Evolutionary conservation across 257 asterid species (phyloP).

Genomic region (Verbena officinalis): DNA sequence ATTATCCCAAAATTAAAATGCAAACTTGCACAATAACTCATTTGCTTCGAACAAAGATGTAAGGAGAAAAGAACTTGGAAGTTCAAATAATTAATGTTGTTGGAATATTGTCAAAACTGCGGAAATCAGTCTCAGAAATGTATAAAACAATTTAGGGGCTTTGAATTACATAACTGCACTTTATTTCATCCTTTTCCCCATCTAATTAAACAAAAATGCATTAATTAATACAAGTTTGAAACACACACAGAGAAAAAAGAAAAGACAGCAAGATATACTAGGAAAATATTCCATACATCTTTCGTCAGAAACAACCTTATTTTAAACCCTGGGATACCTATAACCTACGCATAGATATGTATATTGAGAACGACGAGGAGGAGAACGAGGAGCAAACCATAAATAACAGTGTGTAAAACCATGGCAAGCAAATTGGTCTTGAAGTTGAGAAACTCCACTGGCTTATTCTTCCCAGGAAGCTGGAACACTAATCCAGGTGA

Average conservation of each 20-base stretch:
- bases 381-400: conserved; percentile 73
- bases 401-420: conserved; percentile 58
- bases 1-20: too few relatives aligned
- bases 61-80: neutral
- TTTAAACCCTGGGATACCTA: neutral
- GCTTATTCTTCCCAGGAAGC: conserved; percentile 71
- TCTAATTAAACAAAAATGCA: conserved; percentile 20
- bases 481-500: conserved; percentile 74
- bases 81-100: neutral
- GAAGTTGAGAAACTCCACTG: conserved; percentile 74
- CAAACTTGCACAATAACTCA: too few relatives aligned
- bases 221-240: conserved; percentile 6
- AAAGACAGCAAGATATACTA: neutral
- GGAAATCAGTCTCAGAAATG: neutral
- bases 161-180: too few relatives aligned
- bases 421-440: conserved; percentile 67
- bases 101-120: neutral
- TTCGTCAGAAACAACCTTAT: neutral
- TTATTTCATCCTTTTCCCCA: too few relatives aligned
- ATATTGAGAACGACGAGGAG: conserved; percentile 67
- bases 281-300: neutral
- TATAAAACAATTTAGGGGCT: too few relatives aligned
- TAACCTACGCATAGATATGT: conserved; percentile 57
- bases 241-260: conserved; percentile 11
- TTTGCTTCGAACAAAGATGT: too few relatives aligned